Evolutionary conservation across 768 basidiomycete genomes (phyloP).

Genomic region (button mushroom (Agaricus bisporus)): DNA sequence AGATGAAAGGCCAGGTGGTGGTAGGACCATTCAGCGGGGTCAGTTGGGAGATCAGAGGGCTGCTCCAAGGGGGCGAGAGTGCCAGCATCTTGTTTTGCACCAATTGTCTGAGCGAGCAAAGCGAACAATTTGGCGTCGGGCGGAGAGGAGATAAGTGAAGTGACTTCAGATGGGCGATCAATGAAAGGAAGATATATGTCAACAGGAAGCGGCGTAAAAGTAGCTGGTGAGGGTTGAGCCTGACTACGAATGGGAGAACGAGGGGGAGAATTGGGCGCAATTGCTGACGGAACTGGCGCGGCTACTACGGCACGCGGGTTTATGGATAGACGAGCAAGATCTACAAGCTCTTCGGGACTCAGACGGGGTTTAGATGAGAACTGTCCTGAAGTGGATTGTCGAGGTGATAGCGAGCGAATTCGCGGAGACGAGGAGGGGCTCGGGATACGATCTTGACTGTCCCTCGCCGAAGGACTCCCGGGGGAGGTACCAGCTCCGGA

Average conservation of each 20-base stretch:
- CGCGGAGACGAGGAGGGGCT: constrained; percentile 38
- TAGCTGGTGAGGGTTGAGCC: constrained; percentile 33
- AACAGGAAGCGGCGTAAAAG: constrained; percentile 70
- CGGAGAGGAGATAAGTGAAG: constrained; percentile 53
- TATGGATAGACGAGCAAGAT: constrained; percentile 61
- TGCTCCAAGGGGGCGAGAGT: constrained; percentile 6
- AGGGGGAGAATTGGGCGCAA: not conserved
- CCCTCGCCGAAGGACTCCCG: constrained; percentile 15
- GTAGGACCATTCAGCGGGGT: constrained; percentile 70
- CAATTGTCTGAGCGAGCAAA: constrained; percentile 68
- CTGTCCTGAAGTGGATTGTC: constrained; percentile 25
- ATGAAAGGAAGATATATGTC: constrained; percentile 84
- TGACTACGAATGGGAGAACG: not conserved
- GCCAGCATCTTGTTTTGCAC: constrained; percentile 16
- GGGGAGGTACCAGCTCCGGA: constrained; percentile 21
- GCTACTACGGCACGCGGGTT: constrained; percentile 28
- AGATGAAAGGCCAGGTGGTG: constrained; percentile 65
- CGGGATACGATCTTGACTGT: constrained; percentile 13
- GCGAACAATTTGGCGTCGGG: constrained; percentile 69
- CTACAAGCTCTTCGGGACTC: constrained; percentile 68
- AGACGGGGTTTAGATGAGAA: constrained; percentile 43
- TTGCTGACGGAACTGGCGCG: constrained; percentile 18
- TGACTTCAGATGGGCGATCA: constrained; percentile 73
- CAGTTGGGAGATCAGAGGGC: constrained; percentile 31
- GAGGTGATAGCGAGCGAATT: constrained; percentile 44